A percentile compares a stretch with the other conserved stretches of the same genome.
Evolutionary conservation across 2,329 filamentous ascomycete species (phyloP).

Genomic region (Pseudogymnoascus sp.): DNA sequence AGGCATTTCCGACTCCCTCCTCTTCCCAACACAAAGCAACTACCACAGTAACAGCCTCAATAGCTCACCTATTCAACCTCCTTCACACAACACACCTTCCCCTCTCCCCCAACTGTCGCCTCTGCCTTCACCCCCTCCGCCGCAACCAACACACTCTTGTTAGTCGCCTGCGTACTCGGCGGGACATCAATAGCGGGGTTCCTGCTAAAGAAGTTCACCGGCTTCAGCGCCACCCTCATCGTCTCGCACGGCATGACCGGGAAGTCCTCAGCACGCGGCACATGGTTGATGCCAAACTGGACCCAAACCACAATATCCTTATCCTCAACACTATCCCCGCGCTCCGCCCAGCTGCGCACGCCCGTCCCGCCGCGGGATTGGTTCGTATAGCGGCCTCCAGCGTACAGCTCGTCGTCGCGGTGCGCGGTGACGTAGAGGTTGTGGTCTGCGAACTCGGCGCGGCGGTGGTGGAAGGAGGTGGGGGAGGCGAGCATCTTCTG

Average conservation of each 20-base stretch:
- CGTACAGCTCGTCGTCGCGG: slow-evolving; percentile 43
- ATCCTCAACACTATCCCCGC: slow-evolving; percentile 42
- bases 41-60: no score
- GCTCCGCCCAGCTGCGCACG: slow-evolving; percentile 44
- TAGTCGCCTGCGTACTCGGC: slow-evolving; percentile 36
- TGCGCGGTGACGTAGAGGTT: slow-evolving; percentile 49
- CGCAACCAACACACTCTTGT: slow-evolving; percentile 28
- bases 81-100: slow-evolving; percentile 21
- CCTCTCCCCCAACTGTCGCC: slow-evolving; percentile 16
- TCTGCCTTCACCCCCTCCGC: slow-evolving; percentile 16
- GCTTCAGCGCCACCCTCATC: slow-evolving; percentile 40
- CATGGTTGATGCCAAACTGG: slow-evolving; percentile 54
- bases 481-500: slow-evolving; percentile 48
- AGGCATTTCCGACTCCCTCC: not conserved
- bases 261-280: slow-evolving; percentile 57
- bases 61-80: slow-evolving; percentile 17
- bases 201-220: slow-evolving; percentile 44
- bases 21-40: not conserved
- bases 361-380: slow-evolving; percentile 46
- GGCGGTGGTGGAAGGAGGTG: slow-evolving; percentile 38
- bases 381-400: slow-evolving; percentile 48
- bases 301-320: slow-evolving; percentile 51
- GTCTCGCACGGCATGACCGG: slow-evolving; percentile 60
- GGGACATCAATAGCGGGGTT: slow-evolving; percentile 46
- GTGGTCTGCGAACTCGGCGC: slow-evolving; percentile 47